phyloP scores from a whole-genome alignment of 2,329 filamentous ascomycete genomes.

The Penicillium janthinellum region DNA sequence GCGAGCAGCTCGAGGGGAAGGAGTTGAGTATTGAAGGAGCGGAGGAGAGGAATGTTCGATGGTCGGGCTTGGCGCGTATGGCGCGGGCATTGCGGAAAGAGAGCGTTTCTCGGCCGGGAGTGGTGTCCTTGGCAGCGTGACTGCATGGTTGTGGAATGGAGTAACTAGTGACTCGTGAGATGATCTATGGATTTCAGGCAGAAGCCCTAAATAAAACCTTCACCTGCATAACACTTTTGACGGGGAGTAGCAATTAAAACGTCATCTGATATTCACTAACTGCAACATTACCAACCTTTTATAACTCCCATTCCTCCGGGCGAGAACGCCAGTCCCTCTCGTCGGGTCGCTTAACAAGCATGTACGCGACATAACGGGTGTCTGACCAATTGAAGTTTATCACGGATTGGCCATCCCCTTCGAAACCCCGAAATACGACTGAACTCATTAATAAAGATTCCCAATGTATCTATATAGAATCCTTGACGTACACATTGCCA shows the following conservation, averaged over 20 bases:
- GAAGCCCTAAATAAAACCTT: no score
- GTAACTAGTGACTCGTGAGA: background rate
- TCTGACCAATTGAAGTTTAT: slow-evolving; percentile 11
- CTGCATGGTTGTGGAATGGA: background rate
- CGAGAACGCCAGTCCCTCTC: no score
- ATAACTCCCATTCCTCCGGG: no score
- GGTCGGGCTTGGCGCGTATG: slow-evolving; percentile 17
- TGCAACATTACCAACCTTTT: no score
- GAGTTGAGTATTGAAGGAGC: background rate
- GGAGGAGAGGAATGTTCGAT: slow-evolving; percentile 4
- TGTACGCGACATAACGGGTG: slow-evolving; percentile 12
- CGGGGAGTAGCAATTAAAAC: no score
- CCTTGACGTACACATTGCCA: slow-evolving; percentile 18
- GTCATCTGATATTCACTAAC: no score
- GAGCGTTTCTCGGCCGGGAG: background rate
- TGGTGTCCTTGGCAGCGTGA: background rate
- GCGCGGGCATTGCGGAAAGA: slow-evolving; percentile 2
- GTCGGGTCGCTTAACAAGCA: no score
- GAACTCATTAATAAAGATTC: slow-evolving; percentile 10
- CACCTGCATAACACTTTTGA: no score
- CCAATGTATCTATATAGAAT: slow-evolving; percentile 4
- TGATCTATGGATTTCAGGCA: background rate
- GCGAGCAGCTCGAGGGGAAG: background rate
- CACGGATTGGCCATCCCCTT: slow-evolving; percentile 19
- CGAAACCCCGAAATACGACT: slow-evolving; percentile 21